Evolutionary conservation across 495 filamentous ascomycete genomes (phyloP).

Genomic region (Peziza echinospora): DNA sequence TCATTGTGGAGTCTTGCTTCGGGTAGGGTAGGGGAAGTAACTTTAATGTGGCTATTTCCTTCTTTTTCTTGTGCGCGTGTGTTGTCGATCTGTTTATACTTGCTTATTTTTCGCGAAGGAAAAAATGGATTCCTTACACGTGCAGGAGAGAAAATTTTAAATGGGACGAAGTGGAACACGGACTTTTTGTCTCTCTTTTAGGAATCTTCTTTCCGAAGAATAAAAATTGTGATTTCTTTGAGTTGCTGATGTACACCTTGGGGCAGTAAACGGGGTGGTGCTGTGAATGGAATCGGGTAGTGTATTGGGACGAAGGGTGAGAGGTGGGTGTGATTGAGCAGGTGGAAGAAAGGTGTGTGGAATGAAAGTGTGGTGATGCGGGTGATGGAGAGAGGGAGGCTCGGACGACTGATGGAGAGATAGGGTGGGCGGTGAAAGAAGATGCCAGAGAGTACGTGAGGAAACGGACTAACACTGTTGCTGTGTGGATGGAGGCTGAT

Average conservation of each 20-base stretch:
- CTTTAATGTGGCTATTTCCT: slow-evolving; percentile 20
- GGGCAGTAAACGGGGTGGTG: neutral
- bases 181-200: neutral
- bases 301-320: slow-evolving; percentile 6
- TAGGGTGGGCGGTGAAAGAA: slow-evolving; percentile 10
- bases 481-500: no score
- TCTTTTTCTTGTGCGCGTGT: slow-evolving; percentile 18
- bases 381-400: slow-evolving; percentile 1
- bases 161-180: neutral
- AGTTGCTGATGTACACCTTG: neutral
- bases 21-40: no score
- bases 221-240: neutral
- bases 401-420: slow-evolving; percentile 8
- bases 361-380: slow-evolving; percentile 11
- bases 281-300: slow-evolving; percentile 20
- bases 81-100: slow-evolving; percentile 18
- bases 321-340: slow-evolving; percentile 15
- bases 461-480: slow-evolving; percentile 12
- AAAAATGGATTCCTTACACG: neutral
- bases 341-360: slow-evolving; percentile 12
- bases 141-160: neutral
- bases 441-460: slow-evolving; percentile 6
- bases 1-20: no score
- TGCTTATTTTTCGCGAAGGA: slow-evolving; percentile 11
- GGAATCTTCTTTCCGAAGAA: neutral